These are phyloP conservation scores for Stenogyne calaminthoides DNA, from an alignment of 305 asterid species.

Conservation along the genomic window DNA sequence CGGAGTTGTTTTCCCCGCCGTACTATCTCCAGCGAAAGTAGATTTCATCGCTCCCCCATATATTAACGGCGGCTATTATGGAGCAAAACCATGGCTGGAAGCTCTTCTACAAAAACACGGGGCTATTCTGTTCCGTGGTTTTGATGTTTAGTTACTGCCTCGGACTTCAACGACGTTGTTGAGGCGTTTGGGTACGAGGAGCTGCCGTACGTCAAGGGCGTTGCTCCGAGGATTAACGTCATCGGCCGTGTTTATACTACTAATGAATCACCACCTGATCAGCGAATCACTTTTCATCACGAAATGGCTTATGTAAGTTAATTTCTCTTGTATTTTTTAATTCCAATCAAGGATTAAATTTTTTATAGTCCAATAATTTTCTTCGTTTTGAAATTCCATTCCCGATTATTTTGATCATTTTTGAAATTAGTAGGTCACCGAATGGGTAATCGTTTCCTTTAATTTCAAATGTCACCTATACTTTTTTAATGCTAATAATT, in stretches of 20 bases:
- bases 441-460: too few species aligned
- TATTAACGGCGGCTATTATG: constrained; percentile 44
- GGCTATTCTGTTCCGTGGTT: constrained; percentile 72
- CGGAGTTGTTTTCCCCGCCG: constrained; percentile 57
- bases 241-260: constrained; percentile 85
- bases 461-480: too few species aligned
- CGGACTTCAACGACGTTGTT: constrained; percentile 76
- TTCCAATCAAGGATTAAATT: too few species aligned
- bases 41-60: neutral
- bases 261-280: constrained; percentile 90
- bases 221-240: constrained; percentile 72
- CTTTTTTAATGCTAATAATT: too few species aligned
- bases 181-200: constrained; percentile 87
- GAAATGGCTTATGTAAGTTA: constrained; percentile 31
- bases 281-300: constrained; percentile 85
- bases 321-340: too few species aligned
- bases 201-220: constrained; percentile 90
- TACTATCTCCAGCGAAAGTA: constrained; percentile 43
- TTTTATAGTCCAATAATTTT: too few species aligned
- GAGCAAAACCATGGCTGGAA: constrained; percentile 56
- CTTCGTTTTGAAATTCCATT: too few species aligned
- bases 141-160: constrained; percentile 50
- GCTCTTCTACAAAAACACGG: constrained; percentile 58
- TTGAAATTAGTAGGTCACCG: too few species aligned
- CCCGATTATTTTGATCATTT: too few species aligned